phyloP scores from a whole-genome alignment of 1,284 basidiomycete species.

The Ganoderma lucidum region DNA sequence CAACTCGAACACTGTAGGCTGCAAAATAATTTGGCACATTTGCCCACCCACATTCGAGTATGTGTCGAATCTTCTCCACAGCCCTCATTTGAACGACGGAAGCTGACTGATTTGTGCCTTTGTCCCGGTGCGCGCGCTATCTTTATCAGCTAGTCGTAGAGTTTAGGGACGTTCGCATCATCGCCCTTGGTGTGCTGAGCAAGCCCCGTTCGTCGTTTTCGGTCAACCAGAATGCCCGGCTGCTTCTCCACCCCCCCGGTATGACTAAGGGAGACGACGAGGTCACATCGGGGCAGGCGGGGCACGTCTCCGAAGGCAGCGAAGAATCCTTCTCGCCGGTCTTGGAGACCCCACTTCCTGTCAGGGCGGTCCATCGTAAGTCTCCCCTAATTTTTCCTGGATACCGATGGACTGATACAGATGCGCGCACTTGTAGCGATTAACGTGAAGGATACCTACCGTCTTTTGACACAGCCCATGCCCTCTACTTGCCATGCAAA shows the following conservation, averaged over 20 bases:
- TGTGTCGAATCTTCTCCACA: constrained; percentile 34
- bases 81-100: neutral
- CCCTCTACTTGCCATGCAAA: constrained; percentile 62
- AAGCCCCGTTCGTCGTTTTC: constrained; percentile 61
- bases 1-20: constrained; percentile 47
- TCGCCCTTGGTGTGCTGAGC: constrained; percentile 72
- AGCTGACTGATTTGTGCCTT: neutral
- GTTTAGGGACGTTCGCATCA: constrained; percentile 74
- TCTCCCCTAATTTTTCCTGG: neutral
- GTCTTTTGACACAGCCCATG: constrained; percentile 59
- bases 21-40: constrained; percentile 68
- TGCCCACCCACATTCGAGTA: constrained; percentile 63
- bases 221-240: constrained; percentile 70
- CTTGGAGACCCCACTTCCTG: constrained; percentile 16
- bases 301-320: constrained; percentile 29
- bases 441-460: constrained; percentile 38
- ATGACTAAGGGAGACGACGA: constrained; percentile 46
- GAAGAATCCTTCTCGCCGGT: constrained; percentile 25
- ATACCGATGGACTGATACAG: neutral
- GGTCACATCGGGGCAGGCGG: constrained; percentile 21
- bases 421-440: neutral
- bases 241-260: constrained; percentile 73
- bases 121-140: constrained; percentile 1
- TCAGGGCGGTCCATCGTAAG: constrained; percentile 21
- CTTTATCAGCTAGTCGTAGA: constrained; percentile 65